Evolutionary conservation across 768 basidiomycete genomes (phyloP).

Genomic region (Termitomyces titanicus): DNA sequence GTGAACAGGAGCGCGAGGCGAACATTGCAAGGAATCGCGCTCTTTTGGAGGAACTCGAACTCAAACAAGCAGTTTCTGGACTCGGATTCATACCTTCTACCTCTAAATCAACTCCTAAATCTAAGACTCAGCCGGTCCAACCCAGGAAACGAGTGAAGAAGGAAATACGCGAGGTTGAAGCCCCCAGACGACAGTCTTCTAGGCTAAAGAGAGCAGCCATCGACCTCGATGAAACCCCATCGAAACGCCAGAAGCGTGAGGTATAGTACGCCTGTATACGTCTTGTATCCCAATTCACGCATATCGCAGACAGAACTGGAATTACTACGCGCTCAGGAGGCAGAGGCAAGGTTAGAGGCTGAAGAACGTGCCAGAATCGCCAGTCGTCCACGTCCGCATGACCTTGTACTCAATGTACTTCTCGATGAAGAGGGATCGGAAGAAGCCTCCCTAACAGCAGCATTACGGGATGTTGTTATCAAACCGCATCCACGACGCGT

Average conservation of each 20-base stretch:
- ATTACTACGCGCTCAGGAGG: slow-evolving; percentile 46
- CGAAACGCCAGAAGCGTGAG: slow-evolving; percentile 63
- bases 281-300: not conserved
- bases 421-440: slow-evolving; percentile 46
- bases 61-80: slow-evolving; percentile 50
- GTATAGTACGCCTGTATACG: slow-evolving; percentile 23
- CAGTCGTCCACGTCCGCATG: slow-evolving; percentile 65
- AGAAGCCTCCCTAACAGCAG: slow-evolving; percentile 44
- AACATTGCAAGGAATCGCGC: slow-evolving; percentile 82
- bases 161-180: slow-evolving; percentile 38
- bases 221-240: slow-evolving; percentile 64
- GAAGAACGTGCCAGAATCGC: slow-evolving; percentile 62
- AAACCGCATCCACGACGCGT: slow-evolving; percentile 33
- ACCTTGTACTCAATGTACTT: slow-evolving; percentile 57
- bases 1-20: slow-evolving; percentile 71
- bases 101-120: slow-evolving; percentile 28
- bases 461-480: slow-evolving; percentile 39
- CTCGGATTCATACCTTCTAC: slow-evolving; percentile 44
- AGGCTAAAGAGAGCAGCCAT: slow-evolving; percentile 46
- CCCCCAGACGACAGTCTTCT: slow-evolving; percentile 64
- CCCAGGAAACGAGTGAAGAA: slow-evolving; percentile 53
- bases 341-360: slow-evolving; percentile 55
- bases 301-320: slow-evolving; percentile 45
- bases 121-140: slow-evolving; percentile 60
- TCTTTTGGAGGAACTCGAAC: slow-evolving; percentile 66